Percentiles rank a stretch among this genome's conserved stretches.
phyloP scores from a whole-genome alignment of 2,329 filamentous ascomycete genomes.

The Chrysosphaeria jannelii region DNA sequence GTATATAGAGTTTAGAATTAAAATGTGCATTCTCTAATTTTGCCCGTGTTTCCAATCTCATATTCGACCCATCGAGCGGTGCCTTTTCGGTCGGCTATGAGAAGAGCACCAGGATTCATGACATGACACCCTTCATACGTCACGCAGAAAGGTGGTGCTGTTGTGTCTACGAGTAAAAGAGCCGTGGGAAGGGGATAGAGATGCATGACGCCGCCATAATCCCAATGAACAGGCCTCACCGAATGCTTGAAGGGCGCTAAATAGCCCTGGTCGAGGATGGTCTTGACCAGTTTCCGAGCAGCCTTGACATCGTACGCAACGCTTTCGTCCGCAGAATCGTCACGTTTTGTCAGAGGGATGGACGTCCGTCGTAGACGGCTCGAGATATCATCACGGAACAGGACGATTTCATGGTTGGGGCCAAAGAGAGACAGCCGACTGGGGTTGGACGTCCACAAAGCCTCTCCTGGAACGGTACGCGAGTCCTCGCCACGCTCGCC shows the following conservation, averaged over 20 bases:
- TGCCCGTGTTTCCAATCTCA: constrained; percentile 32
- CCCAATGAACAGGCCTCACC: constrained; percentile 66
- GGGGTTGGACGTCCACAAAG: constrained; percentile 73
- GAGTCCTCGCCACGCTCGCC: constrained; percentile 18
- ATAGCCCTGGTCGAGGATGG: constrained; percentile 68
- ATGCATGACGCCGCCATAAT: constrained; percentile 44
- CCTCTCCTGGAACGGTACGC: constrained; percentile 25
- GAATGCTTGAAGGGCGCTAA: constrained; percentile 64
- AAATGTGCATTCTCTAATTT: constrained; percentile 29
- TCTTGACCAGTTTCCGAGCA: constrained; percentile 61
- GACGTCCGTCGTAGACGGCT: constrained; percentile 48
- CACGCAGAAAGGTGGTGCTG: constrained; percentile 54
- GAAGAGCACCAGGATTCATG: constrained; percentile 62
- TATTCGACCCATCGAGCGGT: constrained; percentile 72
- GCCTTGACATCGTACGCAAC: constrained; percentile 21
- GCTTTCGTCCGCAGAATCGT: constrained; percentile 1
- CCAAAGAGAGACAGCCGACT: constrained; percentile 61
- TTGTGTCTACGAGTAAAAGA: constrained; percentile 54
- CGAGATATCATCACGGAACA: constrained; percentile 69
- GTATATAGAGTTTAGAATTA: too few relatives aligned
- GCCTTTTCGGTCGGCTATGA: constrained; percentile 36
- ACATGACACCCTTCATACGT: constrained; percentile 92
- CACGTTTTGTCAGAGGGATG: constrained; percentile 23
- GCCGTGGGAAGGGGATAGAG: constrained; percentile 73
- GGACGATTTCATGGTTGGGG: constrained; percentile 55